A percentile compares a stretch with the other conserved stretches of the same genome.
These are phyloP conservation scores for Penicillium polonicum DNA, from an alignment of 2,329 filamentous ascomycete species.

Conservation along the genomic window DNA sequence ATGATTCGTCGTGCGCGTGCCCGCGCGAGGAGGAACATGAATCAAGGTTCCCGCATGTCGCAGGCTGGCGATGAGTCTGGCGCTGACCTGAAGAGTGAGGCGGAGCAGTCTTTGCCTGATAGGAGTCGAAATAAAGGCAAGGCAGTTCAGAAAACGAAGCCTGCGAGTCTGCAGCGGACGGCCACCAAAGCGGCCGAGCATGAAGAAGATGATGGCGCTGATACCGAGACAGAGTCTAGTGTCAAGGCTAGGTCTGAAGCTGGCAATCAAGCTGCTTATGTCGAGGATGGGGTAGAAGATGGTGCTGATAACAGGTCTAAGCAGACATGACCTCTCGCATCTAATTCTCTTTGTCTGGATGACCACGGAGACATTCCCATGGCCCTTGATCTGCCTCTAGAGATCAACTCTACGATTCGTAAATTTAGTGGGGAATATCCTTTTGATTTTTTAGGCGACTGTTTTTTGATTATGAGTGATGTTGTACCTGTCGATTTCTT, in stretches of 20 bases:
- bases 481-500: not conserved
- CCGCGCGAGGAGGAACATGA: slow-evolving; percentile 10
- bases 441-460: not conserved
- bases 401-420: not conserved
- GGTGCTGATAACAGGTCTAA: not conserved
- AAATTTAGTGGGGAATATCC: not conserved
- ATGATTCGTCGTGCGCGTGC: slow-evolving; percentile 30
- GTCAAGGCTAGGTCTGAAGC: slow-evolving; percentile 7
- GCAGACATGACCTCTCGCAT: not conserved
- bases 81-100: slow-evolving; percentile 26
- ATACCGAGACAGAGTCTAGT: slow-evolving; percentile 20
- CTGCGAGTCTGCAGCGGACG: not conserved
- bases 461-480: slow-evolving; percentile 1
- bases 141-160: slow-evolving; percentile 17
- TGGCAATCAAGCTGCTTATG: slow-evolving; percentile 10
- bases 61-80: slow-evolving; percentile 26
- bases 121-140: slow-evolving; percentile 23
- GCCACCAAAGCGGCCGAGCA: not conserved
- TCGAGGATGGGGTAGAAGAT: slow-evolving; percentile 15
- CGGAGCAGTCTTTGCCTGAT: slow-evolving; percentile 14
- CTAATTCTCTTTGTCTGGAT: not conserved
- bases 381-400: not conserved
- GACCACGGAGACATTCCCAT: not conserved
- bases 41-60: slow-evolving; percentile 12
- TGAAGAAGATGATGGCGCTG: slow-evolving; percentile 15